phyloP scores from a whole-genome alignment of 768 basidiomycete genomes.

The Paxillus ammoniavirescens region DNA sequence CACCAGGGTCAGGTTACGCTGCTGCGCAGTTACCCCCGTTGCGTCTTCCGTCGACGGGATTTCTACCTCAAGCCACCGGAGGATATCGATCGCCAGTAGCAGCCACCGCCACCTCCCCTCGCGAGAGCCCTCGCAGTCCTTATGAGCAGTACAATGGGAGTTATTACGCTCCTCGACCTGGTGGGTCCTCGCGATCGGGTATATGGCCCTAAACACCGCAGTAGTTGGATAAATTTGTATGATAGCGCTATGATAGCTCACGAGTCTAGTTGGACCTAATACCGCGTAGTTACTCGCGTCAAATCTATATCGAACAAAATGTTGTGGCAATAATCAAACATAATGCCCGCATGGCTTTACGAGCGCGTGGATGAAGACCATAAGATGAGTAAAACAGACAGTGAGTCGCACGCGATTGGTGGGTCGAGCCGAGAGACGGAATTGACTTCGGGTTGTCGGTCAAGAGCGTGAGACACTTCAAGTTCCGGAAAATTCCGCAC shows the following conservation, averaged over 20 bases:
- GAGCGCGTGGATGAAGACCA: neutral
- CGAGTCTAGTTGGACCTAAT: slow-evolving; percentile 17
- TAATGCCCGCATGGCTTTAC: neutral
- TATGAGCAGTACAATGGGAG: slow-evolving; percentile 26
- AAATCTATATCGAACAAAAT: neutral
- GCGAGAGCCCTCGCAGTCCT: slow-evolving; percentile 19
- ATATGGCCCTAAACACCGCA: slow-evolving; percentile 26
- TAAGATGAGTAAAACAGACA: neutral
- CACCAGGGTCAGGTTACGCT: slow-evolving; percentile 16
- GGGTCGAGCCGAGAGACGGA: slow-evolving; percentile 4
- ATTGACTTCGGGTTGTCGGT: slow-evolving; percentile 12
- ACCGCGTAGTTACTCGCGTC: slow-evolving; percentile 7
- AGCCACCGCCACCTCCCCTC: slow-evolving; percentile 2
- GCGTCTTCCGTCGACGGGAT: slow-evolving; percentile 22
- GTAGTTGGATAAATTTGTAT: slow-evolving; percentile 12
- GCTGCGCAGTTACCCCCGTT: slow-evolving; percentile 28
- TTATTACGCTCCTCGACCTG: slow-evolving; percentile 20
- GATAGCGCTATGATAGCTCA: slow-evolving; percentile 13
- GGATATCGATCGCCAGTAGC: slow-evolving; percentile 23
- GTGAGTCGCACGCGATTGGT: slow-evolving; percentile 8
- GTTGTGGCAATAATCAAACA: neutral
- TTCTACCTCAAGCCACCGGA: slow-evolving; percentile 15
- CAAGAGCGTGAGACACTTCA: slow-evolving; percentile 25
- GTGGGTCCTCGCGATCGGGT: slow-evolving; percentile 25
- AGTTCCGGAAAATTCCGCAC: slow-evolving; percentile 32